These are phyloP conservation scores for Aspergillus proliferans DNA, from an alignment of 2,329 filamentous ascomycete genomes.

Conservation along the genomic window DNA sequence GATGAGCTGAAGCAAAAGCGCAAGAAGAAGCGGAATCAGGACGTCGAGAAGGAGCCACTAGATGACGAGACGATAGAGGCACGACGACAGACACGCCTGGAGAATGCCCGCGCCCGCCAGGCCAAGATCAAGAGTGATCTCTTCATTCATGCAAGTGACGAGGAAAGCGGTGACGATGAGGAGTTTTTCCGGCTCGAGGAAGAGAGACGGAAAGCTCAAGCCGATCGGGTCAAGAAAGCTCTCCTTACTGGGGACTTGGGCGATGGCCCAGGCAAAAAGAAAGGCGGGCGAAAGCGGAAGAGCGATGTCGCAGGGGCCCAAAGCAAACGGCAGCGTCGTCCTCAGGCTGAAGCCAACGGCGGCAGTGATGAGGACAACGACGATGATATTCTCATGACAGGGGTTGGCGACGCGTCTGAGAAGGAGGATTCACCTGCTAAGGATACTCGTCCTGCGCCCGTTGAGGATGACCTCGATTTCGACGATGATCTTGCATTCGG, in stretches of 20 bases:
- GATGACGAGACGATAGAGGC: conserved; percentile 57
- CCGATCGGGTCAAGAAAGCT: conserved; percentile 44
- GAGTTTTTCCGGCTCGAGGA: conserved; percentile 76
- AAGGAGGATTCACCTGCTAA: conserved; percentile 13
- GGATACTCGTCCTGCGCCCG: conserved; percentile 20
- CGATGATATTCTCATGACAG: conserved; percentile 28
- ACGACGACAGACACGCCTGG: conserved; percentile 55
- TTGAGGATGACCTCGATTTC: conserved; percentile 27
- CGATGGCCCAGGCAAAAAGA: conserved; percentile 21
- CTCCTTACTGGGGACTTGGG: conserved; percentile 36
- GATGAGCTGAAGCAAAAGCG: conserved; percentile 57
- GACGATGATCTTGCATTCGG: conserved; percentile 30
- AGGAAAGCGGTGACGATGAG: conserved; percentile 71
- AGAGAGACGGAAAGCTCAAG: conserved; percentile 54
- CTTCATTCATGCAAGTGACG: conserved; percentile 77
- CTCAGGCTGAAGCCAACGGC: conserved; percentile 7
- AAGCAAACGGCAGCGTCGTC: conserved; percentile 26
- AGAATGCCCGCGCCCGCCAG: conserved; percentile 69
- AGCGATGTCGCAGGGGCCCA: conserved; percentile 17
- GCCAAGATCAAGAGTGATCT: conserved; percentile 76
- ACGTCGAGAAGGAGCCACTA: conserved; percentile 49
- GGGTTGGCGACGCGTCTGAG: conserved; percentile 7
- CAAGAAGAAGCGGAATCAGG: conserved; percentile 50
- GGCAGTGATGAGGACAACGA: conserved; percentile 23
- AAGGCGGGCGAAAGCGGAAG: conserved; percentile 23